phyloP scores from a whole-genome alignment of 2,329 filamentous ascomycete species.

The Alternaria sp. region DNA sequence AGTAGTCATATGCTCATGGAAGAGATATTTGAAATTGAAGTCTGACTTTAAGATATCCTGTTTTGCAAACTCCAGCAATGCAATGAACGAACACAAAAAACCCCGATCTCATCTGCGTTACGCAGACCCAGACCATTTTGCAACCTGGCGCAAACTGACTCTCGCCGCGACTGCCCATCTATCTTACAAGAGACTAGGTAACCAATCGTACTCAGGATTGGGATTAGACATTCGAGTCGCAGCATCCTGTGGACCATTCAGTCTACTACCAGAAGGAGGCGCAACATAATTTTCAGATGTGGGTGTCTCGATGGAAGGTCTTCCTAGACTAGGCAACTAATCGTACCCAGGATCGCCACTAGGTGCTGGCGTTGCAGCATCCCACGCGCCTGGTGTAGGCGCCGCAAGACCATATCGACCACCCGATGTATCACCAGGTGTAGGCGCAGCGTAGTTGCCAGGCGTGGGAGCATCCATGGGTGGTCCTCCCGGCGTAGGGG shows the following conservation, averaged over 20 bases:
- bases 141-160: slow-evolving; percentile 3
- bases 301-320: slow-evolving; percentile 48
- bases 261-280: slow-evolving; percentile 47
- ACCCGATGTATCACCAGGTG: slow-evolving; percentile 43
- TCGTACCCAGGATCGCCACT: slow-evolving; percentile 39
- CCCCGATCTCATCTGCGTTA: neutral
- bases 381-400: slow-evolving; percentile 68
- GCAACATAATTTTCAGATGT: slow-evolving; percentile 53
- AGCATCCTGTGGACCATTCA: slow-evolving; percentile 57
- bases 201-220: slow-evolving; percentile 33
- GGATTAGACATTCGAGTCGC: slow-evolving; percentile 45
- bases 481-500: slow-evolving; percentile 48
- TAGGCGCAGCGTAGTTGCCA: slow-evolving; percentile 52
- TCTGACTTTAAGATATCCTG: slow-evolving; percentile 10
- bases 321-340: slow-evolving; percentile 29
- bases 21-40: neutral
- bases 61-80: slow-evolving; percentile 29
- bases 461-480: slow-evolving; percentile 52
- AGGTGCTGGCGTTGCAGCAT: slow-evolving; percentile 57
- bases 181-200: slow-evolving; percentile 8
- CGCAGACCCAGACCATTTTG: neutral
- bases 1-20: neutral
- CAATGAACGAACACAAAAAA: slow-evolving; percentile 11
- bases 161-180: neutral
- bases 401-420: slow-evolving; percentile 55